These are phyloP conservation scores for Gynostemma pentaphyllum DNA, from an alignment of 306 rosid species.

Conservation along the genomic window DNA sequence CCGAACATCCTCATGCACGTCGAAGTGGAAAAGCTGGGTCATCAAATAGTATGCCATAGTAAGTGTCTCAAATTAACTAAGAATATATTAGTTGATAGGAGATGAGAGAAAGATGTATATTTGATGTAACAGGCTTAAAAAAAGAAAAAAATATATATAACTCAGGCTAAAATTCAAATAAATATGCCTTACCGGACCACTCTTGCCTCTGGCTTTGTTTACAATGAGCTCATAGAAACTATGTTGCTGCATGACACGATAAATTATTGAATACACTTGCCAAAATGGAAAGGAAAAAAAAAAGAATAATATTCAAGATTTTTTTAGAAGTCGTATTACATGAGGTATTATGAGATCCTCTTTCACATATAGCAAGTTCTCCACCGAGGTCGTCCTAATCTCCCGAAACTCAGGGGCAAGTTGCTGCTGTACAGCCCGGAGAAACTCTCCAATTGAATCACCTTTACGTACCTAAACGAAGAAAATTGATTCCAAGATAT, in stretches of 20 bases:
- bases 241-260: slow-evolving; percentile 61
- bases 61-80: slow-evolving; percentile 12
- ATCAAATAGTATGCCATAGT: neutral
- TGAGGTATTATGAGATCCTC: slow-evolving; percentile 97
- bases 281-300: neutral
- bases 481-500: slow-evolving; percentile 3
- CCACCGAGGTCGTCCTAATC: slow-evolving; percentile 88
- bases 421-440: slow-evolving; percentile 82
- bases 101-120: neutral
- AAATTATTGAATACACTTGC: slow-evolving; percentile 18
- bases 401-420: slow-evolving; percentile 92
- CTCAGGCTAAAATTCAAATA: too few relatives aligned
- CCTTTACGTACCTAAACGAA: slow-evolving; percentile 69
- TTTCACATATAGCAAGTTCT: slow-evolving; percentile 89
- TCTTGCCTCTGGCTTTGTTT: slow-evolving; percentile 93
- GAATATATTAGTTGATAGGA: neutral
- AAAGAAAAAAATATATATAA: neutral
- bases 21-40: slow-evolving; percentile 87
- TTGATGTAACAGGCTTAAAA: neutral
- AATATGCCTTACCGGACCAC: slow-evolving; percentile 65
- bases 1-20: slow-evolving; percentile 89
- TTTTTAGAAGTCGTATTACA: slow-evolving; percentile 25
- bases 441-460: slow-evolving; percentile 84
- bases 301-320: slow-evolving; percentile 6
- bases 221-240: slow-evolving; percentile 87